Percentiles rank a stretch among this genome's conserved stretches.
These are phyloP conservation scores for Dalbergia cultrata DNA, from an alignment of 306 rosid species.

Conservation along the genomic window DNA sequence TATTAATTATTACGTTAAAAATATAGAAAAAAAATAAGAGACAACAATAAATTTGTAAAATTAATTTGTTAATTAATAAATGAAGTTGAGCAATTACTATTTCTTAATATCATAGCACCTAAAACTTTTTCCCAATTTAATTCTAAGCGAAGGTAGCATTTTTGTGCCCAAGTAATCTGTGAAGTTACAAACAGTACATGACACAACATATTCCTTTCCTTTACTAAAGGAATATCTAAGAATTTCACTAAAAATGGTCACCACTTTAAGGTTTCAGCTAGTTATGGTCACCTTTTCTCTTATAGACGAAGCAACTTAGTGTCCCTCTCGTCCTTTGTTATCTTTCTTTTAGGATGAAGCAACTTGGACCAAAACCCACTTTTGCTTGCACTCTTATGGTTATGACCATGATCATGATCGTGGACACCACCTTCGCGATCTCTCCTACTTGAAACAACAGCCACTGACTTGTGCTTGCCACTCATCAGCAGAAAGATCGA, in stretches of 20 bases:
- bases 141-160: too few relatives aligned
- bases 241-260: not conserved
- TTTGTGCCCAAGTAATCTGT: too few relatives aligned
- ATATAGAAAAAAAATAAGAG: too few relatives aligned
- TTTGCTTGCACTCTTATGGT: constrained; percentile 34
- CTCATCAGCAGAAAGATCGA: constrained; percentile 45
- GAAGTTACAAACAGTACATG: too few relatives aligned
- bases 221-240: too few relatives aligned
- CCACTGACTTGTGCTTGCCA: constrained; percentile 53
- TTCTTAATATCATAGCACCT: too few relatives aligned
- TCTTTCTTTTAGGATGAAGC: constrained; percentile 55
- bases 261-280: not conserved
- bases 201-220: too few relatives aligned
- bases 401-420: not conserved
- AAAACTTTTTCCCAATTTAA: too few relatives aligned
- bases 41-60: too few relatives aligned
- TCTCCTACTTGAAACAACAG: constrained; percentile 48
- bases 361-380: constrained; percentile 64
- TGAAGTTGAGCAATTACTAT: too few relatives aligned
- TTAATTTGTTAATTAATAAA: too few relatives aligned
- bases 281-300: constrained; percentile 28
- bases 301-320: constrained; percentile 45
- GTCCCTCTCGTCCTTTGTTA: constrained; percentile 34
- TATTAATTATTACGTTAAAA: too few relatives aligned
- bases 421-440: not conserved